Evolutionary conservation across 306 rosid species (phyloP).

Genomic region (Malus orientalis): DNA sequence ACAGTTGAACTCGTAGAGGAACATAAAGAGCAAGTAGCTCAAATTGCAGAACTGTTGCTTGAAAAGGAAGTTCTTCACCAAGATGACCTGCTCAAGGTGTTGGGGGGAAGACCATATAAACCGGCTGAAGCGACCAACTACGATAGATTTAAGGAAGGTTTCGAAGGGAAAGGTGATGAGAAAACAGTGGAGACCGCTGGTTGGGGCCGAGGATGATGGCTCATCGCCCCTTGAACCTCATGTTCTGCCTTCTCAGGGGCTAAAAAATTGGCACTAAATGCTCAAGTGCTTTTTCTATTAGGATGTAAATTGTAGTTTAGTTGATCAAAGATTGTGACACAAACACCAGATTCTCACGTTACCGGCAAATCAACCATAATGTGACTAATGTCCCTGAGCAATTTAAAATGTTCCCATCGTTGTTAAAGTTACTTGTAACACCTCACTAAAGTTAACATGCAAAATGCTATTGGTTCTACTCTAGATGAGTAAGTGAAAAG

Average conservation of each 20-base stretch:
- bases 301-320: neutral
- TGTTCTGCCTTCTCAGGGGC: constrained; percentile 57
- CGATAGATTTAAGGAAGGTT: constrained; percentile 66
- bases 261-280: neutral
- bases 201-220: constrained; percentile 43
- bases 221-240: constrained; percentile 61
- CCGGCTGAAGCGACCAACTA: constrained; percentile 47
- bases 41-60: constrained; percentile 80
- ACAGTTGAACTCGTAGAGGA: constrained; percentile 58
- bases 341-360: neutral
- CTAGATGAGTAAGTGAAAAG: neutral
- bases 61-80: constrained; percentile 95
- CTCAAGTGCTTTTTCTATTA: neutral
- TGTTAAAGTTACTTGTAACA: neutral
- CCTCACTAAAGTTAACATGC: neutral
- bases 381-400: neutral
- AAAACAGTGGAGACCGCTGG: constrained; percentile 31
- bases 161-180: constrained; percentile 37
- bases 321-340: neutral
- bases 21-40: constrained; percentile 69
- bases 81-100: constrained; percentile 52
- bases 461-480: no score
- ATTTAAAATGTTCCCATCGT: neutral
- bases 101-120: constrained; percentile 76
- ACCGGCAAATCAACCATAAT: neutral